These are phyloP conservation scores for Arthrobotrys megalospora DNA, from an alignment of 2,329 filamentous ascomycete species.

Conservation along the genomic window DNA sequence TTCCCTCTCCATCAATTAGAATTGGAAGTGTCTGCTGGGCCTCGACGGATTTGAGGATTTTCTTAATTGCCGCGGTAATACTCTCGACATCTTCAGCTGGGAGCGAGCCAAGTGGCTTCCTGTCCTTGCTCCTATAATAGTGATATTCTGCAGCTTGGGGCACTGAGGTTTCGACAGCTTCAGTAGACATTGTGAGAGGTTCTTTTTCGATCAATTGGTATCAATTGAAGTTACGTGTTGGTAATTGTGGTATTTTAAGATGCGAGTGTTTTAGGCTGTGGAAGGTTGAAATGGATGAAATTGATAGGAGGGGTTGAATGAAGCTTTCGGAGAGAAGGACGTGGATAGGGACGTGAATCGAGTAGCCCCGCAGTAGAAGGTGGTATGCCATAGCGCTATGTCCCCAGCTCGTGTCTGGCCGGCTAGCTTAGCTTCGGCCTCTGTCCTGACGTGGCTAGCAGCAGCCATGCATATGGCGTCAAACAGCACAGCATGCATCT, in stretches of 20 bases:
- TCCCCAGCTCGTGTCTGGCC: conserved; percentile 5
- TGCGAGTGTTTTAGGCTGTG: not conserved
- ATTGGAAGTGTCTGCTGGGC: conserved; percentile 47
- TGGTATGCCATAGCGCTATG: not conserved
- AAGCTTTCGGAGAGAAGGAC: conserved; percentile 14
- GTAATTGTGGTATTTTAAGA: conserved; percentile 21
- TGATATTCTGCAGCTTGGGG: conserved; percentile 22
- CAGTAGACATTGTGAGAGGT: conserved; percentile 44
- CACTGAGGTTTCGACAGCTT: conserved; percentile 32
- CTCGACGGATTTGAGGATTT: conserved; percentile 43
- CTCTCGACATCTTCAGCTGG: conserved; percentile 37
- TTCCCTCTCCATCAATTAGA: conserved; percentile 42
- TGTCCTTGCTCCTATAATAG: conserved; percentile 53
- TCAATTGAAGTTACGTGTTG: conserved; percentile 20
- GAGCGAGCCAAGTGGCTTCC: conserved; percentile 53
- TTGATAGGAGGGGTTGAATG: conserved; percentile 12
- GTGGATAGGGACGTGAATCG: conserved; percentile 22
- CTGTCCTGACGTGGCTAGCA: conserved; percentile 57
- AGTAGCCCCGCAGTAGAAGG: conserved; percentile 37
- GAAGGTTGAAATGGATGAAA: conserved; percentile 17
- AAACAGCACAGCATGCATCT: conserved; percentile 40
- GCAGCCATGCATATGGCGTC: conserved; percentile 34
- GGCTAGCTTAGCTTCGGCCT: conserved; percentile 26
- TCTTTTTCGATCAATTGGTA: not conserved
- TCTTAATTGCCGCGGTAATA: conserved; percentile 26